These are phyloP conservation scores for Penicillium flavigenum DNA, from an alignment of 495 filamentous ascomycete species.

Conservation along the genomic window DNA sequence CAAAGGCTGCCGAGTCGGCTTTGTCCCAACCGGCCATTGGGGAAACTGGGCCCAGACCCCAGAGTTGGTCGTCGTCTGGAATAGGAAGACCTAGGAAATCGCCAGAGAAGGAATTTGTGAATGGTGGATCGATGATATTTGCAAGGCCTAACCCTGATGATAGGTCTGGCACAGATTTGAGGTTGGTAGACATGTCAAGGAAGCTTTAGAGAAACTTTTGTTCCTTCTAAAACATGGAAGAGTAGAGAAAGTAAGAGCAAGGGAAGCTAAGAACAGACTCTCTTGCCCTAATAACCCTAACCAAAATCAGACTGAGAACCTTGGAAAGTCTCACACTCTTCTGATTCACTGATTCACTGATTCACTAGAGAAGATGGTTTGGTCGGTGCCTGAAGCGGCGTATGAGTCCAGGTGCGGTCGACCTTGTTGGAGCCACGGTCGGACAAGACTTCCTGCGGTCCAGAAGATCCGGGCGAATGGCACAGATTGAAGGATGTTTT, in stretches of 20 bases:
- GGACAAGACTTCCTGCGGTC: conserved; percentile 35
- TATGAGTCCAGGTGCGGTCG: conserved; percentile 22
- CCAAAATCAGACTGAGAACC: background rate
- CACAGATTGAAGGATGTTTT: background rate
- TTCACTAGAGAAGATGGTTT: background rate
- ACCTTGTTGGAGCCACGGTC: conserved; percentile 31
- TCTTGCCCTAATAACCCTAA: conserved; percentile 8
- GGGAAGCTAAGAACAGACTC: background rate
- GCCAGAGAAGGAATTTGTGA: conserved; percentile 26
- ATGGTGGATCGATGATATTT: conserved; percentile 17
- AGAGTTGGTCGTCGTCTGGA: conserved; percentile 37
- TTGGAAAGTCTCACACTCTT: conserved; percentile 11
- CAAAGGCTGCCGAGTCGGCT: conserved; percentile 26
- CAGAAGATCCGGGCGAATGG: conserved; percentile 34
- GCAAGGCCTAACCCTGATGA: conserved; percentile 2
- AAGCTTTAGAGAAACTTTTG: conserved; percentile 8
- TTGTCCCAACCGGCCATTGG: conserved; percentile 35
- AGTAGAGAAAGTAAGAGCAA: background rate
- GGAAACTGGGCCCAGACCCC: conserved; percentile 36
- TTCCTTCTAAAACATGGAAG: background rate
- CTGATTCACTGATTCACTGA: too few species aligned
- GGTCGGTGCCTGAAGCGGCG: conserved; percentile 22
- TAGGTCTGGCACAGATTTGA: conserved; percentile 21
- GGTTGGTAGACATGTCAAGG: conserved; percentile 23
- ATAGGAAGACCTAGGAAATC: conserved; percentile 34